Conservation (phyloP, 1,139 yeast species). For the Hemisphaericaspora lyxosophila region DNA sequence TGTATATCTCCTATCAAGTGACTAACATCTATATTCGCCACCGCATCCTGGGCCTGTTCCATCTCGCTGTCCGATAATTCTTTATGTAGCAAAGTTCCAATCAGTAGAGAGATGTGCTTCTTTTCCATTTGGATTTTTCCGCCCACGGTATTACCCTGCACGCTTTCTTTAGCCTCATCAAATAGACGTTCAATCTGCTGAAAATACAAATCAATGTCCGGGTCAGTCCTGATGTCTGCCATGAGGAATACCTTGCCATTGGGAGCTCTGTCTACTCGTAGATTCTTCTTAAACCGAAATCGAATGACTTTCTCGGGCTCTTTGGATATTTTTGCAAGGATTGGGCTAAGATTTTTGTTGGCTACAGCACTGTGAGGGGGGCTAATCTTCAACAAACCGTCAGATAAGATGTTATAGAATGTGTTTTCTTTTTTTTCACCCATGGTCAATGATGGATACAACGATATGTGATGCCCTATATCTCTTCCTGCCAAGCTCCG, state of each 20-base stretch:
- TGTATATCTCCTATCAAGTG: slow-evolving; percentile 3
- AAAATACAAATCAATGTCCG: slow-evolving; percentile 1
- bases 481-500: too few relatives aligned
- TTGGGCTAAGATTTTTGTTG: background rate
- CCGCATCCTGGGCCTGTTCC: background rate
- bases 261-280: background rate
- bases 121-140: background rate
- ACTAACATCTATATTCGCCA: slow-evolving; percentile 4
- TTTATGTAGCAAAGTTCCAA: slow-evolving; percentile 6
- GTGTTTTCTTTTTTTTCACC: background rate
- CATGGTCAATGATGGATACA: background rate
- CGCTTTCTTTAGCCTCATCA: background rate
- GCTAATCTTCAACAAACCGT: background rate
- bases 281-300: slow-evolving; percentile 3
- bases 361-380: background rate
- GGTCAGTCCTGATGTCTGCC: slow-evolving; percentile 2
- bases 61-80: slow-evolving; percentile 2
- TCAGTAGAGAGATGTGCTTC: slow-evolving; percentile 10
- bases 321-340: slow-evolving; percentile 3
- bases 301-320: slow-evolving; percentile 1
- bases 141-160: background rate
- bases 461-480: slow-evolving; percentile 10
- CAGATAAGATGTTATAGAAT: background rate
- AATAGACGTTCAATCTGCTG: background rate
- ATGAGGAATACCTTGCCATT: slow-evolving; percentile 2